phyloP scores from a whole-genome alignment of 345 rosid genomes.

The Garcia nutans region DNA sequence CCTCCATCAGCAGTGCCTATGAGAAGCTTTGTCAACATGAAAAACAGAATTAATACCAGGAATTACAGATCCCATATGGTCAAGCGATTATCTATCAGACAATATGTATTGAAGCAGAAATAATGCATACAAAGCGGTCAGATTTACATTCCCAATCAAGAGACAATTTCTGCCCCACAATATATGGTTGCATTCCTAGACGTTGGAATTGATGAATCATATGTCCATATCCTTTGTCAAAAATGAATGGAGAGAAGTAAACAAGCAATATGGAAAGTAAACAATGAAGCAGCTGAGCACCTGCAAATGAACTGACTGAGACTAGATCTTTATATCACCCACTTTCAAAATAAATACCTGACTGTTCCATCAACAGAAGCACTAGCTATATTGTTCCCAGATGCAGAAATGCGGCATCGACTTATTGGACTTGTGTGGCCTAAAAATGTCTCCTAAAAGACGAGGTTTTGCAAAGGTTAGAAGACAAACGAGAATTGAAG shows the following conservation, averaged over 20 bases:
- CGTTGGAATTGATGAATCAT: conserved; percentile 62
- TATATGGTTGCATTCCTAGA: conserved; percentile 81
- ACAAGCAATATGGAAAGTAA: background rate
- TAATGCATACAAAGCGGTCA: conserved; percentile 57
- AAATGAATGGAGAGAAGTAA: conserved; percentile 9
- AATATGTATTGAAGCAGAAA: background rate
- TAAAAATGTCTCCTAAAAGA: conserved; percentile 59
- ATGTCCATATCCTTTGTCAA: conserved; percentile 60
- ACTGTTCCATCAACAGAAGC: conserved; percentile 78
- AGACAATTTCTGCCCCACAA: conserved; percentile 69
- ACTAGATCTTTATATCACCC: conserved; percentile 13
- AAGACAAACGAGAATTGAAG: background rate
- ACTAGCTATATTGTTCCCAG: conserved; percentile 75
- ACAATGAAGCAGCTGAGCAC: conserved; percentile 13
- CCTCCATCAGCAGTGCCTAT: conserved; percentile 81
- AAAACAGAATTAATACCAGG: conserved; percentile 22
- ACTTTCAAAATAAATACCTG: conserved; percentile 41
- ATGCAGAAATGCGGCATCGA: conserved; percentile 68
- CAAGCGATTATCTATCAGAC: conserved; percentile 7
- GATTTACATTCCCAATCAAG: conserved; percentile 86
- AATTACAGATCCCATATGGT: conserved; percentile 8
- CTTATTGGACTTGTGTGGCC: conserved; percentile 76
- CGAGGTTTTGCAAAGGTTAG: background rate
- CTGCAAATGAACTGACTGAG: conserved; percentile 14
- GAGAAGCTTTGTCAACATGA: conserved; percentile 54